Evolutionary conservation across 2,329 filamentous ascomycete genomes (phyloP).

Genomic region (Bertia moriformis): DNA sequence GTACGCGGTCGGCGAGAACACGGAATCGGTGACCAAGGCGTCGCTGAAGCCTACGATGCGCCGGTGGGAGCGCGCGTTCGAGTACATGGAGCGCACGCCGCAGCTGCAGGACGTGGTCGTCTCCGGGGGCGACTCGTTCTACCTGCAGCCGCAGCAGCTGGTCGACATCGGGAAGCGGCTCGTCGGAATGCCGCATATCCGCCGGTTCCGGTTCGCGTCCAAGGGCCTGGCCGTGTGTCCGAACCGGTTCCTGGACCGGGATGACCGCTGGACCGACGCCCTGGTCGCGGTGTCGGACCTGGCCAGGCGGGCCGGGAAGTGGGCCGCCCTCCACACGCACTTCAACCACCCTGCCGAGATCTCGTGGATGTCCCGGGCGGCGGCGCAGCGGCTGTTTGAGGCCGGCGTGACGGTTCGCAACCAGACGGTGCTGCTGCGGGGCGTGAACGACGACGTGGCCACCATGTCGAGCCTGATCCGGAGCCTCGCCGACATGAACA

Average conservation of each 20-base stretch:
- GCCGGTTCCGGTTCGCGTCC: constrained; percentile 43
- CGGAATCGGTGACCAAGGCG: constrained; percentile 30
- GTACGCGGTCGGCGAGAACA: constrained; percentile 40
- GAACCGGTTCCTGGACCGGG: constrained; percentile 32
- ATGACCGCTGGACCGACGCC: constrained; percentile 35
- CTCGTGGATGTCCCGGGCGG: constrained; percentile 39
- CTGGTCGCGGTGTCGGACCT: constrained; percentile 33
- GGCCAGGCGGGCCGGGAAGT: constrained; percentile 37
- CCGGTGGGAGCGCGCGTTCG: constrained; percentile 40
- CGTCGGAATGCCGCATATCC: constrained; percentile 39
- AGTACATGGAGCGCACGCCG: constrained; percentile 35
- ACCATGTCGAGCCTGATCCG: constrained; percentile 39
- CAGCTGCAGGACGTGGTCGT: constrained; percentile 42
- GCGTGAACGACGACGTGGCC: constrained; percentile 37
- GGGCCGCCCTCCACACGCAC: constrained; percentile 49
- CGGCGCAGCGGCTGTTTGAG: constrained; percentile 31
- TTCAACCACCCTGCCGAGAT: constrained; percentile 50
- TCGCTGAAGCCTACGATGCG: constrained; percentile 20
- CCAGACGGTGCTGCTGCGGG: constrained; percentile 42
- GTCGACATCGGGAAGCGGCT: constrained; percentile 36
- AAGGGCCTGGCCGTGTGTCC: constrained; percentile 48
- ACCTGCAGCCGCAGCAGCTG: constrained; percentile 35
- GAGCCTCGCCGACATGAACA: constrained; percentile 35
- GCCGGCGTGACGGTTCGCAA: constrained; percentile 40
- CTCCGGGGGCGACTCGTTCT: constrained; percentile 48